Evolutionary conservation across 2,329 filamentous ascomycete species (phyloP).

Genomic region (Ophiostoma sp.): DNA sequence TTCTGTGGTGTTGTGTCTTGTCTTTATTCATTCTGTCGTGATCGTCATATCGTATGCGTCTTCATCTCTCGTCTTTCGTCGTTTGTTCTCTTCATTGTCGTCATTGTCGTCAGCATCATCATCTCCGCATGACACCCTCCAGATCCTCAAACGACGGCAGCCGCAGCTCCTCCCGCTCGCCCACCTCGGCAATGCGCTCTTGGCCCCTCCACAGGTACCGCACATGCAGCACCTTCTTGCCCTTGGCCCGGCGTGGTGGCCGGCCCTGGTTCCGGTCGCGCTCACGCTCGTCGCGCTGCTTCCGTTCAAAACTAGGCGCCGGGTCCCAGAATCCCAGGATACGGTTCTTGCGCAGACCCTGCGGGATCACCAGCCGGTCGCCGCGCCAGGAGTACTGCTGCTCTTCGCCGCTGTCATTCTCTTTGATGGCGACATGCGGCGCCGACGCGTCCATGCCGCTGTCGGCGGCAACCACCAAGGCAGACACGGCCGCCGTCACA

Average conservation of each 20-base stretch:
- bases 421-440: background rate
- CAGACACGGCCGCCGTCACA: constrained; percentile 45
- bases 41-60: background rate
- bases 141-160: constrained; percentile 30
- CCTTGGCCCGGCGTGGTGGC: constrained; percentile 13
- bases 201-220: constrained; percentile 40
- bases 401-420: background rate
- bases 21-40: background rate
- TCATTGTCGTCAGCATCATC: background rate
- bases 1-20: background rate
- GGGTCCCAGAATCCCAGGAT: constrained; percentile 51
- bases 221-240: constrained; percentile 43
- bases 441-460: constrained; percentile 30
- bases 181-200: constrained; percentile 37
- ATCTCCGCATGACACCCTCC: background rate
- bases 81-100: background rate
- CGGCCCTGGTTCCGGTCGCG: background rate
- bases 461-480: constrained; percentile 35
- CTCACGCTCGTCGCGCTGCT: constrained; percentile 9
- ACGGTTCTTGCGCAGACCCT: constrained; percentile 40
- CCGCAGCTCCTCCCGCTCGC: constrained; percentile 36
- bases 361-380: constrained; percentile 33
- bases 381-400: constrained; percentile 28
- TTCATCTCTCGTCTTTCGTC: background rate
- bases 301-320: constrained; percentile 33